A percentile compares a stretch with the other conserved stretches of the same genome.
Conservation (phyloP, 2,329 filamentous ascomycete genomes). For the Ophiostoma angusticollis region DNA sequence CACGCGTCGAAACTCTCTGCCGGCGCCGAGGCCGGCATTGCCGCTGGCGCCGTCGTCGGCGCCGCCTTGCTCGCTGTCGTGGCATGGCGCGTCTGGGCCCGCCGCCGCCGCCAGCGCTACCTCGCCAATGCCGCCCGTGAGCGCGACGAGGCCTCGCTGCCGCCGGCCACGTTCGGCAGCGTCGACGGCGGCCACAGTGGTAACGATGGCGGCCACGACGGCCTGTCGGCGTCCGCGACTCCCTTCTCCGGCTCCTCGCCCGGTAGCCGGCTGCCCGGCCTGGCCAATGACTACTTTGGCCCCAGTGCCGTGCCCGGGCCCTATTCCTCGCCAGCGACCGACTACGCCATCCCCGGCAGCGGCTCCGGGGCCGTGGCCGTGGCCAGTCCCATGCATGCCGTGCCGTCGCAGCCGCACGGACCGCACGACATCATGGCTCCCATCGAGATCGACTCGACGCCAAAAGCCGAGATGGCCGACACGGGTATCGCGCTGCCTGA, state of each 20-base stretch:
- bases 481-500: conserved; percentile 6
- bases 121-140: conserved; percentile 1
- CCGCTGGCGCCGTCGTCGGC: conserved; percentile 35
- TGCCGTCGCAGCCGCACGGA: conserved; percentile 30
- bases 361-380: conserved; percentile 13
- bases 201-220: conserved; percentile 10
- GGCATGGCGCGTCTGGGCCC: conserved; percentile 35
- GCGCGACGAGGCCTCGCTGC: conserved; percentile 9
- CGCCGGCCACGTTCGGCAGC: conserved; percentile 5
- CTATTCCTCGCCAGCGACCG: conserved; percentile 26
- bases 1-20: conserved; percentile 24
- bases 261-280: conserved; percentile 21
- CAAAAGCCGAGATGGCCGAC: conserved; percentile 1
- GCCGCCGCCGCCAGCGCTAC: conserved; percentile 21
- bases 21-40: conserved; percentile 45
- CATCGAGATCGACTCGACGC: conserved; percentile 39
- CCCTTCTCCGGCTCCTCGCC: too few relatives aligned
- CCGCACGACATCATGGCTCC: conserved; percentile 37
- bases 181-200: neutral
- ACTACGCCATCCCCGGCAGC: conserved; percentile 3
- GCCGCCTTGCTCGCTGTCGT: conserved; percentile 29
- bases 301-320: conserved; percentile 32
- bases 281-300: conserved; percentile 31
- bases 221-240: too few relatives aligned
- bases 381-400: conserved; percentile 21